A percentile compares a stretch with the other conserved stretches of the same genome.
Evolutionary conservation across 371 early-diverging fungal species (phyloP).

Genomic region (Rhizopus stolonifer): DNA sequence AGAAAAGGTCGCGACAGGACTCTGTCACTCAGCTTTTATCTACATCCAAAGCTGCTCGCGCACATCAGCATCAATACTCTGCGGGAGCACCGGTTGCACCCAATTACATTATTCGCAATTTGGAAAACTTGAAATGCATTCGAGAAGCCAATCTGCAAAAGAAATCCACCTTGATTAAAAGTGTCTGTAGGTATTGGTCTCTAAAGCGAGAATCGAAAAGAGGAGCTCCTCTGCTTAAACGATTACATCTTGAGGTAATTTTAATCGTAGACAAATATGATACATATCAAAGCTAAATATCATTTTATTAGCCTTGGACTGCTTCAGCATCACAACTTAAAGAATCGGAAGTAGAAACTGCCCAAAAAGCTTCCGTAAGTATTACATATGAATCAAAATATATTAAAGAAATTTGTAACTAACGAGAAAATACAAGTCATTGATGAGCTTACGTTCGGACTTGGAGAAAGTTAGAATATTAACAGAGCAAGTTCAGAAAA

Average conservation of each 20-base stretch:
- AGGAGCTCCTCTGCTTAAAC: slow-evolving; percentile 91
- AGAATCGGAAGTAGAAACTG: slow-evolving; percentile 77
- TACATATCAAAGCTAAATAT: not conserved
- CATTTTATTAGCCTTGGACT: slow-evolving; percentile 81
- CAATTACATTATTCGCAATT: slow-evolving; percentile 61
- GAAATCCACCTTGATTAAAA: slow-evolving; percentile 53
- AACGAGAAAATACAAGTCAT: slow-evolving; percentile 21
- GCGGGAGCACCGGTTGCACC: slow-evolving; percentile 71
- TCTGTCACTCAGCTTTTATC: slow-evolving; percentile 35
- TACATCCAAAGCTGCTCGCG: slow-evolving; percentile 60
- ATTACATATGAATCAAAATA: not conserved
- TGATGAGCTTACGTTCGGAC: slow-evolving; percentile 73
- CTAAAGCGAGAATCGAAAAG: slow-evolving; percentile 85
- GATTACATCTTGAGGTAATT: slow-evolving; percentile 89
- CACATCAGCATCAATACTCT: slow-evolving; percentile 58
- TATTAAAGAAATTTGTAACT: not conserved
- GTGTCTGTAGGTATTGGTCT: slow-evolving; percentile 90
- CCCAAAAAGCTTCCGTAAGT: slow-evolving; percentile 58
- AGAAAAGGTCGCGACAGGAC: slow-evolving; percentile 16
- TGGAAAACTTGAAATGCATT: slow-evolving; percentile 52
- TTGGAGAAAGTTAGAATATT: slow-evolving; percentile 86
- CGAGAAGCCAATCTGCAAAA: slow-evolving; percentile 51
- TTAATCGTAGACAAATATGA: not conserved
- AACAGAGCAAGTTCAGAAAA: slow-evolving; percentile 81
- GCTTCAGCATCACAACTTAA: slow-evolving; percentile 80